These are phyloP conservation scores for Yamadazyma triangularis DNA, from an alignment of 1,139 yeast species.

Conservation along the genomic window DNA sequence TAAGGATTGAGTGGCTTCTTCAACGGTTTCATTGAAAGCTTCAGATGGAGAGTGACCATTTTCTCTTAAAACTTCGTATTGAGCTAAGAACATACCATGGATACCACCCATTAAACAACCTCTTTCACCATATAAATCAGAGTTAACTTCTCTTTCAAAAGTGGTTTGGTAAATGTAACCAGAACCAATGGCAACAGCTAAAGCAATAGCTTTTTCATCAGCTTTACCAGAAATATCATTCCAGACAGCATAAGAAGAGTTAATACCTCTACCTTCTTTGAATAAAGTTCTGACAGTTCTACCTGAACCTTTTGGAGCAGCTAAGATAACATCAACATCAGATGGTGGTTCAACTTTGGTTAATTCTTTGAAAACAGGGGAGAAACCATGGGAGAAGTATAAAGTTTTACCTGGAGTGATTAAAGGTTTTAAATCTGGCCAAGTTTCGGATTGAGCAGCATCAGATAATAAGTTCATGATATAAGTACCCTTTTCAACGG, in stretches of 20 bases:
- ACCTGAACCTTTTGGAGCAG: constrained; percentile 99
- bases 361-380: constrained; percentile 97
- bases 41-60: constrained; percentile 99
- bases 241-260: constrained; percentile 99
- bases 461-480: constrained; percentile 97
- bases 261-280: constrained; percentile 99
- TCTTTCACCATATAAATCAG: constrained; percentile 99
- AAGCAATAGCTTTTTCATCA: constrained; percentile 97
- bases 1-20: constrained; percentile 98
- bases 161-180: constrained; percentile 99
- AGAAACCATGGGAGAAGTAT: constrained; percentile 99
- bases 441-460: constrained; percentile 99
- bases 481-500: constrained; percentile 85
- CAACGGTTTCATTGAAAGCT: constrained; percentile 99
- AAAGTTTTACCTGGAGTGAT: constrained; percentile 96
- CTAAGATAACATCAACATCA: constrained; percentile 94
- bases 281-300: constrained; percentile 98
- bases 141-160: constrained; percentile 98
- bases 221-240: constrained; percentile 99
- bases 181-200: constrained; percentile 98
- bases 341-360: constrained; percentile 95
- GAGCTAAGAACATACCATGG: constrained; percentile 99
- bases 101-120: constrained; percentile 99
- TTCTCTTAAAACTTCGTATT: constrained; percentile 99
- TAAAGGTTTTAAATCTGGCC: constrained; percentile 82